A percentile compares a stretch with the other conserved stretches of the same genome.
Evolutionary conservation across 1,284 basidiomycete genomes (phyloP).

Genomic region (Rhizoctonia solani): DNA sequence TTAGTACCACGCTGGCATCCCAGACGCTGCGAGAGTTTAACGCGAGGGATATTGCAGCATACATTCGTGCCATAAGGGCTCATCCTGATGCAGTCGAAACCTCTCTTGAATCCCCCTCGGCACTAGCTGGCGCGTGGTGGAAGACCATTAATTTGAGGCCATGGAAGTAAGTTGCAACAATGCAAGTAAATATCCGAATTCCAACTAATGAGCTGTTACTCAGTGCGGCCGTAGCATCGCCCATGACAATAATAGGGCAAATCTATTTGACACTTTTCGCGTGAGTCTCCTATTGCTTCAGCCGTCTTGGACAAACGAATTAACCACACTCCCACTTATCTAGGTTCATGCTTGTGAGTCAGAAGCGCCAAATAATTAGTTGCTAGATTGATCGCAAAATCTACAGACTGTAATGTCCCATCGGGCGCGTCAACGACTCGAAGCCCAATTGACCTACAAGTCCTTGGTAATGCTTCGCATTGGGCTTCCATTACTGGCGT

Average conservation of each 20-base stretch:
- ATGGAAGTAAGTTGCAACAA: neutral
- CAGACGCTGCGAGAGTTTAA: neutral
- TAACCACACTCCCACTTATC: no score
- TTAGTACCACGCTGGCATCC: no score
- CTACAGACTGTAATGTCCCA: neutral
- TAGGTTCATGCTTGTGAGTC: neutral
- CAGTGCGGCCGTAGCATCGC: neutral
- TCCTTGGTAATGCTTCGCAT: constrained; percentile 51
- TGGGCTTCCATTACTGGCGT: constrained; percentile 48
- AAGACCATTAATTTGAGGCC: neutral
- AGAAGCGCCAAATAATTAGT: neutral
- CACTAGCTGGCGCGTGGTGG: neutral
- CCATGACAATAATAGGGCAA: neutral
- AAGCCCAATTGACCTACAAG: constrained; percentile 49
- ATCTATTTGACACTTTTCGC: neutral
- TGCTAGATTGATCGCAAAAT: neutral
- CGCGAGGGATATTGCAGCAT: neutral
- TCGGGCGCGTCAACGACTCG: neutral
- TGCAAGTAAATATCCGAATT: neutral
- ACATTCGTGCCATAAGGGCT: neutral
- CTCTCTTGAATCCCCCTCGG: neutral
- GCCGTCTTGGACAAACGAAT: no score
- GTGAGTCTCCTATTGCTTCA: no score
- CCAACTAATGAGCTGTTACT: neutral
- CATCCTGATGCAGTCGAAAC: neutral